A percentile compares a stretch with the other conserved stretches of the same genome.
phyloP scores from a whole-genome alignment of 305 asterid species.

The Rubia balearica region DNA sequence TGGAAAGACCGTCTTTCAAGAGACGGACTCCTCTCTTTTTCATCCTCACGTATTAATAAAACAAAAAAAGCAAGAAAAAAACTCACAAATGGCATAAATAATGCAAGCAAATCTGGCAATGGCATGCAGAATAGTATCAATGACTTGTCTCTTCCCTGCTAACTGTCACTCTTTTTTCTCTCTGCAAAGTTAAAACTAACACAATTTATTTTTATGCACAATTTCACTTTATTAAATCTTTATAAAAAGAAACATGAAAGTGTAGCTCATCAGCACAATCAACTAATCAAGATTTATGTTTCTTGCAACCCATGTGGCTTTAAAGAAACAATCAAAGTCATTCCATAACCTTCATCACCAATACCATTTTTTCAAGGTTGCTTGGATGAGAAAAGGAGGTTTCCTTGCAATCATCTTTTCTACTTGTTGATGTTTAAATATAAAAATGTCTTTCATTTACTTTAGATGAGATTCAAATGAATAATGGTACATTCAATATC shows the following conservation, averaged over 20 bases:
- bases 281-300: background rate
- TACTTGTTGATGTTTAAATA: too few relatives aligned
- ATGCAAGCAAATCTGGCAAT: background rate
- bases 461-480: background rate
- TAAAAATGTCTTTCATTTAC: background rate
- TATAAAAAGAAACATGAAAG: background rate
- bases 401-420: background rate
- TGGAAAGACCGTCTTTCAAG: too few relatives aligned
- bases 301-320: background rate
- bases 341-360: background rate
- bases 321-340: background rate
- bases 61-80: background rate
- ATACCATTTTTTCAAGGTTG: background rate
- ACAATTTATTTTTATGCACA: background rate
- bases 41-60: background rate
- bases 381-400: background rate
- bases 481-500: too few relatives aligned
- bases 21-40: background rate
- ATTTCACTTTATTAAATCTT: background rate
- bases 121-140: conserved; percentile 6
- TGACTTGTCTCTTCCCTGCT: conserved; percentile 2
- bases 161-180: background rate
- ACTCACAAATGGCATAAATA: background rate
- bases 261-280: background rate
- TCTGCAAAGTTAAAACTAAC: background rate